These are phyloP conservation scores for Tetracladium marchalianum DNA, from an alignment of 495 filamentous ascomycete genomes.

Conservation along the genomic window DNA sequence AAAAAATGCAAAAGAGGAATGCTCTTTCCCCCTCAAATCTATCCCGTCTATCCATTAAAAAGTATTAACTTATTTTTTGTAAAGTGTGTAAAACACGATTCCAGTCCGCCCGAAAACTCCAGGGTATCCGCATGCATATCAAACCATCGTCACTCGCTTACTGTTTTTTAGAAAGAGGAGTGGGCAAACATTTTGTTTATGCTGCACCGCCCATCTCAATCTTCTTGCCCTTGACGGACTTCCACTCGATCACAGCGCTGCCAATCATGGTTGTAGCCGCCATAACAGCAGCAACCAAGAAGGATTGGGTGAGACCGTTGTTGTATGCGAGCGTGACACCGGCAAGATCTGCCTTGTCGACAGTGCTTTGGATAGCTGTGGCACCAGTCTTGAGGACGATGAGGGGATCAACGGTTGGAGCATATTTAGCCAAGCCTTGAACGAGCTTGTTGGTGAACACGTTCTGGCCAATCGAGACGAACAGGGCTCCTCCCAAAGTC, in stretches of 20 bases:
- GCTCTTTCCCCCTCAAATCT: too few species aligned
- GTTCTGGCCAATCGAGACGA: conserved; percentile 33
- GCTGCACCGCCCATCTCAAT: conserved; percentile 46
- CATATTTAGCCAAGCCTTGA: conserved; percentile 22
- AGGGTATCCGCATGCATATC: too few species aligned
- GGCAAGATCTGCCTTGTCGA: conserved; percentile 36
- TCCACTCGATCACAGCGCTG: conserved; percentile 59
- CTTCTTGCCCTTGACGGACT: conserved; percentile 76
- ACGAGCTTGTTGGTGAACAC: conserved; percentile 38
- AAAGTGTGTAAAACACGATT: too few species aligned
- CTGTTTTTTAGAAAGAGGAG: too few species aligned
- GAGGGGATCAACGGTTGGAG: conserved; percentile 32
- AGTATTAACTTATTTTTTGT: too few species aligned
- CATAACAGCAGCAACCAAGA: conserved; percentile 59
- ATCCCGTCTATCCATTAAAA: too few species aligned
- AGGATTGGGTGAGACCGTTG: conserved; percentile 53
- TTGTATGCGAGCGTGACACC: conserved; percentile 62
- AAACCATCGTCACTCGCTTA: too few species aligned
- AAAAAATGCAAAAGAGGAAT: too few species aligned
- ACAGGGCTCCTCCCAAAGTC: conserved; percentile 39
- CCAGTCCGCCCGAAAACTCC: too few species aligned
- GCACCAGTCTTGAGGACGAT: conserved; percentile 40
- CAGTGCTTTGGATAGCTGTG: conserved; percentile 33
- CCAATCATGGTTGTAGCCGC: conserved; percentile 51
- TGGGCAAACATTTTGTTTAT: too few species aligned